Evolutionary conservation across 352 stramenopile genomes (phyloP).

Genomic region (Phytophthora pluvialis): DNA sequence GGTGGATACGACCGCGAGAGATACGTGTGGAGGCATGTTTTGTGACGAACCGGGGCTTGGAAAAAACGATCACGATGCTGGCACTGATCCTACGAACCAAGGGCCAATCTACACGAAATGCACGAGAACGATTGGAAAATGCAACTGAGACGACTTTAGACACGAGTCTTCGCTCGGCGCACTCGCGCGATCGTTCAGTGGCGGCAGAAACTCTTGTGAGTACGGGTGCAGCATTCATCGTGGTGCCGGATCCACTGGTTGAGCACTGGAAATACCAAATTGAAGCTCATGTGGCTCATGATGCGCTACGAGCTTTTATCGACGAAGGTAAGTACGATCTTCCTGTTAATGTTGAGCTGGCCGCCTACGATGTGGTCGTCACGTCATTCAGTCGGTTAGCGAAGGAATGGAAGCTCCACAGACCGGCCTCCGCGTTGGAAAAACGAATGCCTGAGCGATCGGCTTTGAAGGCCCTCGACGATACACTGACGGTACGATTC

Average conservation of each 20-base stretch:
- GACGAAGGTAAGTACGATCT: constrained; percentile 49
- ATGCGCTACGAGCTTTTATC: constrained; percentile 51
- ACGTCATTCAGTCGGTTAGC: constrained; percentile 75
- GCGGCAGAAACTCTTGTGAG: constrained; percentile 46
- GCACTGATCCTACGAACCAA: constrained; percentile 82
- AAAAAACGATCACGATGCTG: constrained; percentile 89
- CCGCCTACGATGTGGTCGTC: constrained; percentile 75
- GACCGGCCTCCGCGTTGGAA: constrained; percentile 68
- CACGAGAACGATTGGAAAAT: constrained; percentile 51
- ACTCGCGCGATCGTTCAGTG: constrained; percentile 47
- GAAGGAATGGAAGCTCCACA: constrained; percentile 67
- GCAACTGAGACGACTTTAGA: constrained; percentile 28
- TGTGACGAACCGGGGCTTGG: constrained; percentile 85
- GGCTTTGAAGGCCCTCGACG: constrained; percentile 63
- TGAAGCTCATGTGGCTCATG: constrained; percentile 48
- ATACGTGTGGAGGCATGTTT: constrained; percentile 69
- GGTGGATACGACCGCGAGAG: constrained; percentile 21
- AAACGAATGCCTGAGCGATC: constrained; percentile 64
- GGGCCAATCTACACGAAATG: constrained; percentile 48
- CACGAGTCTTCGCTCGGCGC: constrained; percentile 33
- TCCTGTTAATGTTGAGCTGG: constrained; percentile 51
- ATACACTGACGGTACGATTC: constrained; percentile 65
- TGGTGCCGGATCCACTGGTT: constrained; percentile 76
- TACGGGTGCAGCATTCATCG: constrained; percentile 65
- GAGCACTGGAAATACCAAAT: constrained; percentile 86